phyloP scores from a whole-genome alignment of 2,329 filamentous ascomycete species.

The Colletotrichum melonis region DNA sequence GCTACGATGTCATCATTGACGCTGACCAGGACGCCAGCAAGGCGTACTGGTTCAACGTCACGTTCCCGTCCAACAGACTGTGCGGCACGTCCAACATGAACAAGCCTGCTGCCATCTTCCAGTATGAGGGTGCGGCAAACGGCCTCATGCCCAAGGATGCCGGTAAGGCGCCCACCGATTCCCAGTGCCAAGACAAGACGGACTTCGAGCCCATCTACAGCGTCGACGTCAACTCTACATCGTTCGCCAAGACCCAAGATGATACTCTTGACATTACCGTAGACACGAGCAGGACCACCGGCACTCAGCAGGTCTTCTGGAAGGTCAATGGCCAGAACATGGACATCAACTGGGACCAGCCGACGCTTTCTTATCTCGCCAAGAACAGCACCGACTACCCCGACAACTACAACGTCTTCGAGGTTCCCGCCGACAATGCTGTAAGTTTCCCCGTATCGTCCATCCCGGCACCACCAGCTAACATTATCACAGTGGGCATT shows the following conservation, averaged over 20 bases:
- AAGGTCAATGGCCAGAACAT: conserved; percentile 48
- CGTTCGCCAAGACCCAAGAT: conserved; percentile 41
- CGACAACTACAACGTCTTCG: conserved; percentile 23
- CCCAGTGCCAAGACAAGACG: conserved; percentile 38
- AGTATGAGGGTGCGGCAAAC: conserved; percentile 47
- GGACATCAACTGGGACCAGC: conserved; percentile 53
- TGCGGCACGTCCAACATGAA: conserved; percentile 47
- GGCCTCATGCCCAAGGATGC: conserved; percentile 42
- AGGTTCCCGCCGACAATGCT: conserved; percentile 21
- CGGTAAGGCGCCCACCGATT: conserved; percentile 42
- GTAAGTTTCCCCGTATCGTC: neutral
- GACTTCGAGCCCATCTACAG: conserved; percentile 42
- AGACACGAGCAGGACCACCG: conserved; percentile 35
- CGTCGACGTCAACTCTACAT: conserved; percentile 40
- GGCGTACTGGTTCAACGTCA: conserved; percentile 51
- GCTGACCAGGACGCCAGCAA: conserved; percentile 41
- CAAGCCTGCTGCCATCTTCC: conserved; percentile 51
- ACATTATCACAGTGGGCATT: conserved; percentile 25
- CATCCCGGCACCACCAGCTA: neutral
- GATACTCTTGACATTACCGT: conserved; percentile 42
- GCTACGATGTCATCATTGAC: conserved; percentile 51
- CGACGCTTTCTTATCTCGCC: conserved; percentile 46
- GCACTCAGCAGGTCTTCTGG: conserved; percentile 43
- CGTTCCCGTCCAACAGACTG: conserved; percentile 43
- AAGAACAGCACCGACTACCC: conserved; percentile 26